phyloP scores from a whole-genome alignment of 768 basidiomycete species.

The Podaxis sp. region DNA sequence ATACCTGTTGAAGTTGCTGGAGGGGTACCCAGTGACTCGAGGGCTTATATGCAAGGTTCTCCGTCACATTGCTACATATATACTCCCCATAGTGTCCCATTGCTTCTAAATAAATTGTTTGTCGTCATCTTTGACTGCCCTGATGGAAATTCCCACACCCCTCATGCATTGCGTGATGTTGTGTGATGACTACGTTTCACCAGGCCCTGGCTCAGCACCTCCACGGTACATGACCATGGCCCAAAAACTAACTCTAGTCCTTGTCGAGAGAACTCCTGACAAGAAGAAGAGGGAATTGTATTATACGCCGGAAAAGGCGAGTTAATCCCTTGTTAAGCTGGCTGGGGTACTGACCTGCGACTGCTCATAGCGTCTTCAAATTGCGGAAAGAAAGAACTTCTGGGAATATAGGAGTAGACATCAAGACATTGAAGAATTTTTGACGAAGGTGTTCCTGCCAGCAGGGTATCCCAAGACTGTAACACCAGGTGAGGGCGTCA shows the following conservation, averaged over 20 bases:
- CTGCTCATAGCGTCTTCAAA: neutral
- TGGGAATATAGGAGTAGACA: neutral
- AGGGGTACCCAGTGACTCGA: too few relatives aligned
- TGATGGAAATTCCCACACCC: too few relatives aligned
- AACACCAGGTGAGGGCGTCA: constrained; percentile 14
- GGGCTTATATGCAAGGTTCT: too few relatives aligned
- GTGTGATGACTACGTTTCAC: too few relatives aligned
- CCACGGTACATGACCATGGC: neutral
- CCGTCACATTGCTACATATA: too few relatives aligned
- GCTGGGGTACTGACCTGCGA: neutral
- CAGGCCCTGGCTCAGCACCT: neutral
- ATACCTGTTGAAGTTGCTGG: too few relatives aligned
- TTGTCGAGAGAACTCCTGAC: neutral
- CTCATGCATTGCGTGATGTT: too few relatives aligned
- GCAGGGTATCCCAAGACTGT: constrained; percentile 18
- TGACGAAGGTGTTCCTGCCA: constrained; percentile 17
- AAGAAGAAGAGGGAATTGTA: neutral
- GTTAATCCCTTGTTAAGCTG: too few relatives aligned
- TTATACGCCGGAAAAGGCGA: constrained; percentile 6
- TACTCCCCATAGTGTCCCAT: too few relatives aligned
- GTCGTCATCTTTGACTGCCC: too few relatives aligned
- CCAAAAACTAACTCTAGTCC: neutral
- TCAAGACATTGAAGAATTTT: constrained; percentile 8
- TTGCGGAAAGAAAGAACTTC: neutral
- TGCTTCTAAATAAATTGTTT: too few relatives aligned